phyloP scores from a whole-genome alignment of 176 grass and related monocot genomes.

The Hyparrhenia diplandra region DNA sequence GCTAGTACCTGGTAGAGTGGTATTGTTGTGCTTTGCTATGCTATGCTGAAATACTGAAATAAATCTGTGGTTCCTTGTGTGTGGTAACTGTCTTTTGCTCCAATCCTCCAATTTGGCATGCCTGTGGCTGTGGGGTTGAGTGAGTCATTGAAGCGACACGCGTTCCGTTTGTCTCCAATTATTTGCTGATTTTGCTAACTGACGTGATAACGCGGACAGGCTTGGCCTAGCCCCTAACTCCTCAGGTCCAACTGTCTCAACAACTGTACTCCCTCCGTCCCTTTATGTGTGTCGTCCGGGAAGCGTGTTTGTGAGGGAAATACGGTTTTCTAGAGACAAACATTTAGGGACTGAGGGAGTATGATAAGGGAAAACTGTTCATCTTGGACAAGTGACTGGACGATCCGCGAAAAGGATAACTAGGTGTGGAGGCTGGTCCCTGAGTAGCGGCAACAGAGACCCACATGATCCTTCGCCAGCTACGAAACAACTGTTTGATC shows the following conservation, averaged over 20 bases:
- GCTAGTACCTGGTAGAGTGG: slow-evolving; percentile 1
- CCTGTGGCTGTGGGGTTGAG: neutral
- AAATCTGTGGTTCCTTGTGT: slow-evolving; percentile 1
- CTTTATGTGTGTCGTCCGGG: too few relatives aligned
- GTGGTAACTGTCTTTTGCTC: neutral
- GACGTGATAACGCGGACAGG: neutral
- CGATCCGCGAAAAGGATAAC: neutral
- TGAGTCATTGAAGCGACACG: neutral
- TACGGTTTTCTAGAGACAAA: too few relatives aligned
- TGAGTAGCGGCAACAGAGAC: slow-evolving; percentile 4
- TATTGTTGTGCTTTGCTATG: neutral
- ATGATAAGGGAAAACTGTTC: slow-evolving; percentile 4
- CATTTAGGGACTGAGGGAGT: too few relatives aligned
- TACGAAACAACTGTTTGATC: neutral
- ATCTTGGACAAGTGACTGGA: slow-evolving; percentile 11
- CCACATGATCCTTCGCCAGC: neutral
- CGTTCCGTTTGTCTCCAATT: neutral
- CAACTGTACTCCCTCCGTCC: too few relatives aligned
- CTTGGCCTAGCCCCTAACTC: neutral
- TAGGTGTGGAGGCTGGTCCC: slow-evolving; percentile 1
- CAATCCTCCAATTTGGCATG: neutral
- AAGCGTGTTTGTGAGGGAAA: too few relatives aligned
- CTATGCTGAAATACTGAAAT: neutral
- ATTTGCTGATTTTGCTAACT: neutral
- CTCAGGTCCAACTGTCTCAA: neutral